phyloP scores from a whole-genome alignment of 2,329 filamentous ascomycete genomes.

The Microcyclosporella mali region DNA sequence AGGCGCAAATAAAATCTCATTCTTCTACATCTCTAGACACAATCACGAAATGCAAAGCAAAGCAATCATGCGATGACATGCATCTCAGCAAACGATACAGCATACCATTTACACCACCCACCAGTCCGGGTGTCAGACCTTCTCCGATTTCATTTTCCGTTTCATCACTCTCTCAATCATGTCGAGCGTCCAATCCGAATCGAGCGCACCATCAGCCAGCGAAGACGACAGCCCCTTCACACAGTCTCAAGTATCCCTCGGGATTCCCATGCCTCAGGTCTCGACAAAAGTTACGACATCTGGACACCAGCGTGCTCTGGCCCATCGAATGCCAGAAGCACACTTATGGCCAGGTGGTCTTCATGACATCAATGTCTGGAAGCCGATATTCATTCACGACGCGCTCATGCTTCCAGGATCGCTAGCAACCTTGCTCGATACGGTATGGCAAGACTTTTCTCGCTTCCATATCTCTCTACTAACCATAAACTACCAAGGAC shows the following conservation, averaged over 20 bases:
- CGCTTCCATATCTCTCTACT: not conserved
- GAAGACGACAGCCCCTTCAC: not conserved
- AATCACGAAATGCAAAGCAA: too few species aligned
- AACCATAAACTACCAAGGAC: slow-evolving; percentile 3
- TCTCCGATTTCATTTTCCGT: too few species aligned
- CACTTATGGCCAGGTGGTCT: slow-evolving; percentile 44
- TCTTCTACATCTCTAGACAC: too few species aligned
- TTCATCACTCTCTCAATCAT: too few species aligned
- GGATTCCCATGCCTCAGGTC: not conserved
- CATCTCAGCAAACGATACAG: not conserved
- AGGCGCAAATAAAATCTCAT: not conserved
- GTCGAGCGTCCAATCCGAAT: not conserved
- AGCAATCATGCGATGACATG: slow-evolving; percentile 1
- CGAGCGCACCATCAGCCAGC: not conserved
- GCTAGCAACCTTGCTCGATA: slow-evolving; percentile 27
- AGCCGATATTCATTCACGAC: slow-evolving; percentile 47
- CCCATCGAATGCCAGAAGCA: slow-evolving; percentile 21
- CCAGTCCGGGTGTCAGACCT: too few species aligned
- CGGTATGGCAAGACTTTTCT: not conserved
- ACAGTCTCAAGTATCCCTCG: not conserved
- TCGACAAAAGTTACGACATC: not conserved
- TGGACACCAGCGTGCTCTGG: slow-evolving; percentile 21
- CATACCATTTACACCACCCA: too few species aligned
- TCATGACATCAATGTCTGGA: slow-evolving; percentile 48
- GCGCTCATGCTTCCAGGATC: slow-evolving; percentile 47